Conservation (phyloP, 129 eudicot species). For the Cynara cardunculus region DNA sequence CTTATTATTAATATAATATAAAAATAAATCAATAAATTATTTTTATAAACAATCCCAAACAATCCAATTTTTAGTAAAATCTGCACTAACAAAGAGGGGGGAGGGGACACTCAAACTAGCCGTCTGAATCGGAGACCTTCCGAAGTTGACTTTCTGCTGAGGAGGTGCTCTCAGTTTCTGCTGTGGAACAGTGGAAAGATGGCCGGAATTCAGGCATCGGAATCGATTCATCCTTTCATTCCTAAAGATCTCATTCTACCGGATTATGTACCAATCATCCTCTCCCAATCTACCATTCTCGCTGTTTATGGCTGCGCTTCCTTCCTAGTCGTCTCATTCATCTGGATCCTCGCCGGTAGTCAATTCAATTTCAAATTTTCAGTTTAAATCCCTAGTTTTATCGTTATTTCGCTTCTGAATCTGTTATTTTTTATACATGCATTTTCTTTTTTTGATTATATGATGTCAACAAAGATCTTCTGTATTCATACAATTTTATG, state of each 20-base stretch:
- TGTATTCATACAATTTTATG: neutral
- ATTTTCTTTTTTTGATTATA: neutral
- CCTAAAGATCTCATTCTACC: conserved; percentile 64
- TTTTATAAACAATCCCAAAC: too few species aligned
- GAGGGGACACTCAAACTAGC: neutral
- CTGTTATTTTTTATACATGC: neutral
- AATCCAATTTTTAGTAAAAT: too few species aligned
- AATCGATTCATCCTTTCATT: conserved; percentile 56
- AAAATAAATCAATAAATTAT: too few species aligned
- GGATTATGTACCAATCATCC: conserved; percentile 62
- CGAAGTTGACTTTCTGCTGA: conserved; percentile 18
- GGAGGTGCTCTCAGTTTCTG: too few species aligned
- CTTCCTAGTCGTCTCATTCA: conserved; percentile 42
- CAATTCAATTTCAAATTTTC: neutral
- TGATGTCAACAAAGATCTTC: neutral
- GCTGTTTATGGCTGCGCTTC: conserved; percentile 53
- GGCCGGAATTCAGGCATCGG: conserved; percentile 23
- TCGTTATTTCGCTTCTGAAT: neutral
- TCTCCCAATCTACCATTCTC: conserved; percentile 56
- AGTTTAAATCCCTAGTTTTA: neutral
- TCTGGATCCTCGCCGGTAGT: conserved; percentile 76
- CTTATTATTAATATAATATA: too few species aligned
- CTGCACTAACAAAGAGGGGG: too few species aligned
- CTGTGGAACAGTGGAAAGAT: neutral
- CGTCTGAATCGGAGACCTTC: conserved; percentile 3